Base-by-base conservation (phyloP, 2,329 filamentous ascomycete species). In the Ilyonectria mors-panacis region DNA sequence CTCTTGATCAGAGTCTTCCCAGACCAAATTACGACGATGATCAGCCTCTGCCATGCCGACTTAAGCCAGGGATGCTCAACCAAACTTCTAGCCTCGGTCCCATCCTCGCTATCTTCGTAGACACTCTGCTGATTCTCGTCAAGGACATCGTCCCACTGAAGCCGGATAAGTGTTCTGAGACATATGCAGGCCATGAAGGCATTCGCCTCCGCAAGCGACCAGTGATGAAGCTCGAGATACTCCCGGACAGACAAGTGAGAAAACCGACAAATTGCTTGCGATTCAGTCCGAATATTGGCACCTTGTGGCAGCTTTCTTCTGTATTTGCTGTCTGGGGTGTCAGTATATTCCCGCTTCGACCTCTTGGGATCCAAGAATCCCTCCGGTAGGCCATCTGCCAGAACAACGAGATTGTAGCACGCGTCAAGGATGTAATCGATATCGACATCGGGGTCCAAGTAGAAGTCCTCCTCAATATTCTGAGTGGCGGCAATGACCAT, bases 391-490 rank as follows among this genome's bases (percentile, higher is more conserved):
- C 33, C 33, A 6, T 39, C 21, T 19, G 13, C 26, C 17, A 54
- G 33, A 56, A 33, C n/a, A 5, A 55, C 17, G 8, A 66, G 28
- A 21, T 59, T 65, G 30, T 61, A 30, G 6, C 53, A 62, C 9
- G 57, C 57, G 10, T 62, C 44, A 8, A 59, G 61, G 13, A 63
- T 26, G 55, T 58, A 62, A 8, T 42, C 30, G 23, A 61, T 60
- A 26, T 65, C 62, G 19, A 68, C 47, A 23, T 63, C 58, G 21
- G 21, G 19, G n/a, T 45, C 53, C 26, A 26, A 7, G 30, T 48
- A 19, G 19, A 50, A 45, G 15, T 21, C 19, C 13, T 30, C 17
- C 8, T 44, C 30, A 4, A 44, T 45, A 39, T 54, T 30, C 23
- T 65, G 58, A 17, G 33, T 39, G 6, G 39, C 53, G 2, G 62